A percentile compares a stretch with the other conserved stretches of the same genome.
Conservation (phyloP, 352 stramenopile species). For the Globisporangium megalacanthum region DNA sequence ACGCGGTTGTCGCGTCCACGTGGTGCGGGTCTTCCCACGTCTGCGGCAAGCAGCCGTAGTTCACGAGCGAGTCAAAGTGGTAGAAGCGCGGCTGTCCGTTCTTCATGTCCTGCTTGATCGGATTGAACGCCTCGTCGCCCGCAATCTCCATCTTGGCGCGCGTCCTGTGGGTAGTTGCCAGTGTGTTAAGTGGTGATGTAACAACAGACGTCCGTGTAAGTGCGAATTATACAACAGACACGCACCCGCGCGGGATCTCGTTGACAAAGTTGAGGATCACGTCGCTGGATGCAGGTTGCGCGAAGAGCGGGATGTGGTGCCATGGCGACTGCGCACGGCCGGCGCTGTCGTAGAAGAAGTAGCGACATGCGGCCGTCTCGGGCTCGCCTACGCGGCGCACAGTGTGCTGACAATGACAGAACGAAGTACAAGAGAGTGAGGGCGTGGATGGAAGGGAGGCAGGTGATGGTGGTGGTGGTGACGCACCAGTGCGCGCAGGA, state of each 20-base stretch:
- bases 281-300: conserved; percentile 17
- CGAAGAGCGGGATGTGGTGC: conserved; percentile 91
- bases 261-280: conserved; percentile 90
- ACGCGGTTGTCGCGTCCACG: conserved; percentile 90
- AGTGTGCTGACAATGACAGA: conserved; percentile 37
- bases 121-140: conserved; percentile 88
- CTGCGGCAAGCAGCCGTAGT: conserved; percentile 99
- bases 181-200: too few relatives aligned
- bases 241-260: conserved; percentile 88
- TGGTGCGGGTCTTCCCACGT: conserved; percentile 99
- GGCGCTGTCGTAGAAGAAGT: conserved; percentile 74
- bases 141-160: conserved; percentile 94
- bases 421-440: not conserved
- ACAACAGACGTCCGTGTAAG: too few relatives aligned
- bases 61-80: conserved; percentile 86
- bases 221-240: not conserved
- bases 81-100: conserved; percentile 94
- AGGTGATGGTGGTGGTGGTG: too few relatives aligned
- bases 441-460: too few relatives aligned
- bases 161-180: conserved; percentile 22
- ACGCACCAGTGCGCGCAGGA: not conserved
- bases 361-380: conserved; percentile 71
- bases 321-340: conserved; percentile 86
- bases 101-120: conserved; percentile 98
- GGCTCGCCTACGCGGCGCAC: conserved; percentile 50